Evolutionary conservation across 1,284 basidiomycete genomes (phyloP).

Genomic region (Pisolithus thermaeus): DNA sequence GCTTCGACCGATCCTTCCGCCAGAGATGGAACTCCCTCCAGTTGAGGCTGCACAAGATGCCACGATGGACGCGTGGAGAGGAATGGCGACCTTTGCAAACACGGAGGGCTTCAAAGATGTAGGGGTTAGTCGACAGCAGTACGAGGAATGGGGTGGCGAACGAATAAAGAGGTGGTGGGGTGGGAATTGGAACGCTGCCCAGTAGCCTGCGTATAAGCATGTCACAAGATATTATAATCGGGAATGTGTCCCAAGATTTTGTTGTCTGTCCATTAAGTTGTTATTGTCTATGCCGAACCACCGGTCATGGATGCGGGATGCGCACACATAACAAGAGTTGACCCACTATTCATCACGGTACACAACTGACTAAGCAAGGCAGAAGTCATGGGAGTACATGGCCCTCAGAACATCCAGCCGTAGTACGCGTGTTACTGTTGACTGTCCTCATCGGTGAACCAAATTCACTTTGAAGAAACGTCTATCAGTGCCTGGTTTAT

Average conservation of each 20-base stretch:
- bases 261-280: neutral
- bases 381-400: no score
- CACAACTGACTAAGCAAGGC: no score
- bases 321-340: no score
- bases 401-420: no score
- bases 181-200: conserved; percentile 63
- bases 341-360: no score
- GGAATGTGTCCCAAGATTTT: neutral
- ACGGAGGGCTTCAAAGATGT: conserved; percentile 55
- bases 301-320: no score
- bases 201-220: neutral
- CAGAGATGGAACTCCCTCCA: conserved; percentile 61
- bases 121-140: conserved; percentile 72
- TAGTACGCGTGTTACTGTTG: no score
- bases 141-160: conserved; percentile 90
- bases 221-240: no score
- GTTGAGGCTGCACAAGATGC: conserved; percentile 64
- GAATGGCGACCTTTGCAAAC: conserved; percentile 81
- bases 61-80: conserved; percentile 81
- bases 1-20: conserved; percentile 77
- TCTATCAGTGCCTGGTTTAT: no score
- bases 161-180: conserved; percentile 77
- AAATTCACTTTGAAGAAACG: no score
- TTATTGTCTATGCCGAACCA: no score
- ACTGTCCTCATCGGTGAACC: no score